A percentile compares a stretch with the other conserved stretches of the same genome.
Evolutionary conservation across 441 rosid genomes (phyloP).

Genomic region (Populus tomentosa): DNA sequence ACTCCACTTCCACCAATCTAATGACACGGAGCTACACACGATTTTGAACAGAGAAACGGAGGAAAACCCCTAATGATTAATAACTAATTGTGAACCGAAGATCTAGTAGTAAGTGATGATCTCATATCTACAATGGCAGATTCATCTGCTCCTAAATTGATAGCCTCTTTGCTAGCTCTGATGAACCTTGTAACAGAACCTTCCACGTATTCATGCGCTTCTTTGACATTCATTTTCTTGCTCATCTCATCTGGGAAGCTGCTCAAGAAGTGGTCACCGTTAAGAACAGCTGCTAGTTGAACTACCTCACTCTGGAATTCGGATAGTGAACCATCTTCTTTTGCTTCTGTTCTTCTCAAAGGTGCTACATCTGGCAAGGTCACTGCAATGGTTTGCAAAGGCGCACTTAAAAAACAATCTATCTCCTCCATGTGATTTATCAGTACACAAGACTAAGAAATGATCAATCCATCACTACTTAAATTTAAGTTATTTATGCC

Average conservation of each 20-base stretch:
- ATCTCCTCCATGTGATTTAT: neutral
- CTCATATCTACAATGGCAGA: conserved; percentile 91
- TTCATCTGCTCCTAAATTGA: conserved; percentile 71
- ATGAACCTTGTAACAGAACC: conserved; percentile 73
- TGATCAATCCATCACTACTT: neutral
- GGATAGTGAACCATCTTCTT: conserved; percentile 55
- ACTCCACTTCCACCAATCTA: neutral
- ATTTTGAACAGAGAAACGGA: neutral
- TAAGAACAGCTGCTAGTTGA: conserved; percentile 87
- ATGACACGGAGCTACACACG: neutral
- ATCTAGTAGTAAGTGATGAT: conserved; percentile 79
- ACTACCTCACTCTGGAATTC: conserved; percentile 85
- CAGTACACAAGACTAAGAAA: neutral
- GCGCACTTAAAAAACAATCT: neutral
- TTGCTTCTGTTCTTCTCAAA: conserved; percentile 60
- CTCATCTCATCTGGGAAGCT: conserved; percentile 73
- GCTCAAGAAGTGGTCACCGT: conserved; percentile 80
- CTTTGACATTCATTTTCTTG: conserved; percentile 75
- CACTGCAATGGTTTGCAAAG: conserved; percentile 33
- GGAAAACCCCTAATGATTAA: neutral
- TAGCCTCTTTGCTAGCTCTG: conserved; percentile 88
- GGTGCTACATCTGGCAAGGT: conserved; percentile 67
- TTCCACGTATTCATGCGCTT: conserved; percentile 66
- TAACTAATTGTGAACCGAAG: conserved; percentile 35
- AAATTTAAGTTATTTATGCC: neutral